Evolutionary conservation across 371 early-diverging fungal species (phyloP).

Genomic region (Haplosporangium sp.): DNA sequence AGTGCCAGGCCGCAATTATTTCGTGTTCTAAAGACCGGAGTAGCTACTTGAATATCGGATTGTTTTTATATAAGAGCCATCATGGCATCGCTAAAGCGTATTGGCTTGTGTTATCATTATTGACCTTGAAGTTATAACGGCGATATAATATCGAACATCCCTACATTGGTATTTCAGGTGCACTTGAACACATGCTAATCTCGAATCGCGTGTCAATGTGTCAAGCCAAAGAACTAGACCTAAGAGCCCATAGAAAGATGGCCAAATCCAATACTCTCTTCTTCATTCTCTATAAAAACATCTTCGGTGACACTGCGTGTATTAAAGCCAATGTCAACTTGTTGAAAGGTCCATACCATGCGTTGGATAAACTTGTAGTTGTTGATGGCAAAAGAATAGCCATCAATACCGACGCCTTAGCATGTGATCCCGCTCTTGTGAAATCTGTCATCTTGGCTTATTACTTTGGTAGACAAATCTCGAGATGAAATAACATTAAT

Average conservation of each 20-base stretch:
- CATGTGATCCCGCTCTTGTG: not conserved
- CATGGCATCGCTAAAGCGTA: not conserved
- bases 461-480: not conserved
- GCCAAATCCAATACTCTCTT: not conserved
- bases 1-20: not conserved
- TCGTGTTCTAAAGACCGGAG: not conserved
- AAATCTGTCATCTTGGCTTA: not conserved
- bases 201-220: not conserved
- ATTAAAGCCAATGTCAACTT: not conserved
- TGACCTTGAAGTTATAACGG: not conserved
- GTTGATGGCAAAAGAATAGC: not conserved
- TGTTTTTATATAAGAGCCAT: too few relatives aligned
- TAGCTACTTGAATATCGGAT: not conserved
- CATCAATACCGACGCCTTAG: not conserved
- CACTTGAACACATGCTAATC: not conserved
- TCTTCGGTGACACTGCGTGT: not conserved
- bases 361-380: not conserved
- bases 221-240: not conserved
- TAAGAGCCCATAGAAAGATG: not conserved
- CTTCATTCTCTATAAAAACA: not conserved
- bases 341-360: not conserved
- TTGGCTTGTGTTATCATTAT: not conserved
- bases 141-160: slow-evolving; percentile 3
- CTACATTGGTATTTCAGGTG: not conserved
- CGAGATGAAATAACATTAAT: not conserved